A percentile compares a stretch with the other conserved stretches of the same genome.
These are phyloP conservation scores for Colletotrichum lupini DNA, from an alignment of 2,329 filamentous ascomycete genomes.

Conservation along the genomic window DNA sequence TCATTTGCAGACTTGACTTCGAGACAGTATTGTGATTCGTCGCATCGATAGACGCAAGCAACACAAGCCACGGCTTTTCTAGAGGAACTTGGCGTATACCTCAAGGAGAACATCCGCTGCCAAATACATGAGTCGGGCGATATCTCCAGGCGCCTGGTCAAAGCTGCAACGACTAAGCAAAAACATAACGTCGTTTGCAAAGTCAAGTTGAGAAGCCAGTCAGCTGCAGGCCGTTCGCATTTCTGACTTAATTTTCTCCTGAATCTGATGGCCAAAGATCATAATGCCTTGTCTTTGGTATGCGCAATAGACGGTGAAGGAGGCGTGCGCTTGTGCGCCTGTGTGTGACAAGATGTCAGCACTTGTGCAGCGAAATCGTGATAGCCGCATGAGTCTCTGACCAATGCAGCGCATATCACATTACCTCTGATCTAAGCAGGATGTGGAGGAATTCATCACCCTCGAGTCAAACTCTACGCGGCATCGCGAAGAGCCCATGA, in stretches of 20 bases:
- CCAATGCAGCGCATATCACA: conserved; percentile 30
- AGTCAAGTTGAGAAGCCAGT: not conserved
- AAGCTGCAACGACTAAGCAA: not conserved
- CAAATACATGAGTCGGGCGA: not conserved
- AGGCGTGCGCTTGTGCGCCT: conserved; percentile 25
- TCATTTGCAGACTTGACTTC: conserved; percentile 18
- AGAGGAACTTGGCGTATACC: not conserved
- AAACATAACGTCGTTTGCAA: not conserved
- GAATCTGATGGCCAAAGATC: not conserved
- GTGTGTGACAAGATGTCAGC: conserved; percentile 33
- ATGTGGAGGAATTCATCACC: not conserved
- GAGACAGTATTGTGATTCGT: conserved; percentile 10
- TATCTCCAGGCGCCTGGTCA: not conserved
- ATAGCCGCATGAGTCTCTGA: conserved; percentile 30
- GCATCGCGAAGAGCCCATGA: not conserved
- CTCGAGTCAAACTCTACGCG: not conserved
- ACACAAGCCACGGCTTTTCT: conserved; percentile 9
- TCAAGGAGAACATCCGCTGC: not conserved
- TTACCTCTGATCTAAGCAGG: conserved; percentile 3
- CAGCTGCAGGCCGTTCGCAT: not conserved
- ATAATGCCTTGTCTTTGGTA: not conserved
- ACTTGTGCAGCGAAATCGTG: conserved; percentile 30
- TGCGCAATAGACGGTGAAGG: conserved; percentile 25
- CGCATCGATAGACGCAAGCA: conserved; percentile 5
- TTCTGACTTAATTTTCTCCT: not conserved